Conservation (phyloP, 805 yeast genomes). For the Nakazawaea ishiwadae region DNA sequence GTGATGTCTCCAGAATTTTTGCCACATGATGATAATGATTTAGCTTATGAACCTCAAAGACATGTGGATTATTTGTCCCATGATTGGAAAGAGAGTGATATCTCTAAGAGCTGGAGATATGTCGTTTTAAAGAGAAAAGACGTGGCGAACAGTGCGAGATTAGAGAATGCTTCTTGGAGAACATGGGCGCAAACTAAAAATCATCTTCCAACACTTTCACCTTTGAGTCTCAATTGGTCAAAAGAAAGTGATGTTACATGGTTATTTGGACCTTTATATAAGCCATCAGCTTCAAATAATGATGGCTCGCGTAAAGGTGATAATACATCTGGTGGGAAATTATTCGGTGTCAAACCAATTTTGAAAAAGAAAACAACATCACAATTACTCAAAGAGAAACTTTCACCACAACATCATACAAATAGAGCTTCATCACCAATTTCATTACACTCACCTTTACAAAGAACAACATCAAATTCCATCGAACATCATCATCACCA, state of each 20-base stretch:
- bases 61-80: slow-evolving; percentile 96
- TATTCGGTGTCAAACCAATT: too few species aligned
- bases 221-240: slow-evolving; percentile 91
- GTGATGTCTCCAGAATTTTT: slow-evolving; percentile 19
- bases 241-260: slow-evolving; percentile 97
- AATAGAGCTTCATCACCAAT: slow-evolving; percentile 3
- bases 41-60: slow-evolving; percentile 73
- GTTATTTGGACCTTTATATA: slow-evolving; percentile 88
- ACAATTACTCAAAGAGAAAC: slow-evolving; percentile 2
- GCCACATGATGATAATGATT: slow-evolving; percentile 83
- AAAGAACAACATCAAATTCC: background rate
- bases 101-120: slow-evolving; percentile 94
- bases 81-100: slow-evolving; percentile 92
- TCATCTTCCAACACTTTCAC: slow-evolving; percentile 72
- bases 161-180: slow-evolving; percentile 91
- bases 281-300: too few species aligned
- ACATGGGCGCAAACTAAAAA: slow-evolving; percentile 91
- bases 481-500: too few species aligned
- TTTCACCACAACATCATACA: background rate
- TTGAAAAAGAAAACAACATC: slow-evolving; percentile 82
- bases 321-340: background rate
- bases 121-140: slow-evolving; percentile 78
- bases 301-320: too few species aligned
- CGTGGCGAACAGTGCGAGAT: slow-evolving; percentile 74
- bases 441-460: slow-evolving; percentile 6